Percentiles rank a stretch among this genome's conserved stretches.
These are phyloP conservation scores for Aspergillus novofumigatus DNA, from an alignment of 2,329 filamentous ascomycete genomes.

Conservation along the genomic window DNA sequence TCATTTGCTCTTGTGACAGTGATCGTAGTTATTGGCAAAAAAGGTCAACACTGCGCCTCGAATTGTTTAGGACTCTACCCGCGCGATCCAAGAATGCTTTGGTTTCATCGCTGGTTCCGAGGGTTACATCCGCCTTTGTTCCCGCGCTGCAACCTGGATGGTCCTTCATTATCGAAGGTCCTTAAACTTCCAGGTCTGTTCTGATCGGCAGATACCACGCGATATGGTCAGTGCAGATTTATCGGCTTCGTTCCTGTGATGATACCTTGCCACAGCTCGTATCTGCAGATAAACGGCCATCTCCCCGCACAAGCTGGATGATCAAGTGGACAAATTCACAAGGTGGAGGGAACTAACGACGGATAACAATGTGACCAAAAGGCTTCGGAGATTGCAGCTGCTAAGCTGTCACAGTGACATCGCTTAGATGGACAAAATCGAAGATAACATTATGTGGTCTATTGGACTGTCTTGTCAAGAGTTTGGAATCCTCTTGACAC, in stretches of 20 bases:
- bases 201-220: not conserved
- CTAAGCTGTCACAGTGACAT: not conserved
- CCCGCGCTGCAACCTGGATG: not conserved
- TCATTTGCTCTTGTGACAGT: not conserved
- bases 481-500: too few species aligned
- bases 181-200: not conserved
- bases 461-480: not conserved
- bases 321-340: not conserved
- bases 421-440: not conserved
- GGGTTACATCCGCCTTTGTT: conserved; percentile 8
- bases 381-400: not conserved
- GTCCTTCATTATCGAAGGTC: not conserved
- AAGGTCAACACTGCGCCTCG: not conserved
- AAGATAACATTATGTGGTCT: not conserved
- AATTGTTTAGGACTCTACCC: not conserved
- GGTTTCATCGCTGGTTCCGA: conserved; percentile 8
- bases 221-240: not conserved
- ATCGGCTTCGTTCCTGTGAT: not conserved
- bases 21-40: not conserved
- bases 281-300: not conserved
- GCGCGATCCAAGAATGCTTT: conserved; percentile 8
- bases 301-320: not conserved
- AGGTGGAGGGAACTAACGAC: not conserved
- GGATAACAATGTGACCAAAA: not conserved
- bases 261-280: not conserved